Evolutionary conservation across 2,329 filamentous ascomycete species (phyloP).

Genomic region (Graphium sp.): DNA sequence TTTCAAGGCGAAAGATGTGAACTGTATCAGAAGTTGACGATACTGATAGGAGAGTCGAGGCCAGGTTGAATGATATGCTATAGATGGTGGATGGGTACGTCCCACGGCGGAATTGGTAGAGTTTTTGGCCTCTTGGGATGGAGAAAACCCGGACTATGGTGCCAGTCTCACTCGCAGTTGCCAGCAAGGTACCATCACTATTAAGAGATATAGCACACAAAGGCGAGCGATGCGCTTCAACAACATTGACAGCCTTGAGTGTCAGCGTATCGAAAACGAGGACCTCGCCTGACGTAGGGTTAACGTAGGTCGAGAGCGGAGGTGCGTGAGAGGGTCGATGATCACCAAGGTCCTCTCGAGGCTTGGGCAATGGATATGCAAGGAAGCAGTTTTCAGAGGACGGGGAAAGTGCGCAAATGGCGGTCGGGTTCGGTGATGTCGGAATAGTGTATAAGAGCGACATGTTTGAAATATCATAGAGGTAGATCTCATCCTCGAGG

Average conservation of each 20-base stretch:
- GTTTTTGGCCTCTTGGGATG: constrained; percentile 75
- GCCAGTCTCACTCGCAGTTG: constrained; percentile 91
- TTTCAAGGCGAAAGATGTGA: constrained; percentile 76
- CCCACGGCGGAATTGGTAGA: constrained; percentile 89
- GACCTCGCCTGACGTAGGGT: constrained; percentile 80
- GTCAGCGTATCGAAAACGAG: constrained; percentile 82
- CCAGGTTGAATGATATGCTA: constrained; percentile 97
- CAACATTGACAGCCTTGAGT: constrained; percentile 83
- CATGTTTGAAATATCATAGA: constrained; percentile 99
- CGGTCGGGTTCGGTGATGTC: constrained; percentile 82
- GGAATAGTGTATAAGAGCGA: constrained; percentile 82
- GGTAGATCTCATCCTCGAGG: constrained; percentile 88
- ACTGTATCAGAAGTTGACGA: constrained; percentile 94
- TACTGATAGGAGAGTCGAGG: constrained; percentile 82
- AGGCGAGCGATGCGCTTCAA: constrained; percentile 86
- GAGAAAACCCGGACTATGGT: constrained; percentile 96
- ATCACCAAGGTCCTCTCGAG: constrained; percentile 40
- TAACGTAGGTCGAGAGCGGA: constrained; percentile 58
- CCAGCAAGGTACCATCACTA: constrained; percentile 77
- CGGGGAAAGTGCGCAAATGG: constrained; percentile 82
- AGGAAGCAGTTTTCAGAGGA: constrained; percentile 94
- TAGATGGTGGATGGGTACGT: constrained; percentile 94
- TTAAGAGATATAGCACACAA: constrained; percentile 84
- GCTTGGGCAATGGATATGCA: constrained; percentile 75
- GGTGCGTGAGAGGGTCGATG: constrained; percentile 67